Evolutionary conservation across 352 stramenopile species (phyloP), one percentile per base, ranked within the genome.

Genomic region (Pythium insidiosum): DNA sequence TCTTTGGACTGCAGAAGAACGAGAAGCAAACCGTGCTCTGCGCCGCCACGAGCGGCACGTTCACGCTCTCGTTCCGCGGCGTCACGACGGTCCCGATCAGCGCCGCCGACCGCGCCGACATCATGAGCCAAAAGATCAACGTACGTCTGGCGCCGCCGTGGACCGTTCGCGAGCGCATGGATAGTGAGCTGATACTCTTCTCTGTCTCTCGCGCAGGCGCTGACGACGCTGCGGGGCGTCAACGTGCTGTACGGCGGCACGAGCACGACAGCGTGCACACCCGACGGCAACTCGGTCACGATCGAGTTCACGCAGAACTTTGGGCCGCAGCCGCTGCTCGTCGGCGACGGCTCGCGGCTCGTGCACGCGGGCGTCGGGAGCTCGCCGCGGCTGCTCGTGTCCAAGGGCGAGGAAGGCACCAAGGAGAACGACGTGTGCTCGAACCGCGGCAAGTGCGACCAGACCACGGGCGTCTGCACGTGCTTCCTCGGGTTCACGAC

Each of bases 381-480:
- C 25, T 51, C 49, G 2, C 69, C 64, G 1, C 51, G 58, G 30
- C 55, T 91, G 13, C 53, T 58, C n/a, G 47, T 83, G 34, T 73
- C 61, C 26, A 67, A 83, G 47, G 45, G 63, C 21, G 66, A 95
- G 28, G 67, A 74, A 16, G 88, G 90, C 33, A 91, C 85, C 4
- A 97, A 97, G 54, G 90, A 97, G 58, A 91, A 96, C 56, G 79
- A 88, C 22, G 40, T 73, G 33, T 91, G 78, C 36, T 75, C 73
- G 19, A 88, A 88, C 49, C 75, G 78, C 24, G 78, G 75, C 6
- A 56, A 41, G 16, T 91, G 78, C 51, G 75, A 88, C 58, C 64
- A 75, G 35, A 69, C 57, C 21, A 83, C 71, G 15, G 90, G 88
- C 30, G 62, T 92, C 21, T 97, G 90, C 53, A 68, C 52, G 6